Evolutionary conservation across 2,329 filamentous ascomycete species (phyloP), one percentile per base, ranked within the genome.

Genomic region (Talaromyces sp.): DNA sequence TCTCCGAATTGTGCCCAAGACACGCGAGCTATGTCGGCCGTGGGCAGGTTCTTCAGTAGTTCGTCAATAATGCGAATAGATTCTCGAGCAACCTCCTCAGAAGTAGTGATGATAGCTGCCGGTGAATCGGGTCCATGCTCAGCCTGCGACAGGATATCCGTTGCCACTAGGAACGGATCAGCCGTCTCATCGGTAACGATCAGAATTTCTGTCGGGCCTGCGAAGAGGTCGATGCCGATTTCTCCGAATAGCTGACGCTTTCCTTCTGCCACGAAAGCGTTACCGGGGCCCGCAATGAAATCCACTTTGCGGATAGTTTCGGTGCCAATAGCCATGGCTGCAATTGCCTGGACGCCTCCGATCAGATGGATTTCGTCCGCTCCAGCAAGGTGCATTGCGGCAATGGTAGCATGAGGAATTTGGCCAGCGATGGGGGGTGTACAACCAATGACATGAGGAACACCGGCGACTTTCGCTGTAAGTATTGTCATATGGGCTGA

Each of bases 401-500:
- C 82, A 3, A 86, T 75, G 0, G 83, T 85, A 0, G 81, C 78
- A 50, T 75, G 70, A 0, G 84, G 83, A 24, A 86, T 76, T 60
- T 81, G 60, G 2, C 83, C 84, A 0, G 70, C 69, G 62, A 84
- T 84, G 0, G 83, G 84, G 4, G 83, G 84, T 6, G 84, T 86
- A 70, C 81, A 85, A 13, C 74, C 83, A 7, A 83, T 76, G 3
- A 85, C 82, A 59, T 81, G 73, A n/a, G 74, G 73, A 1, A 85
- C 83, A 2, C 84, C 84, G 5, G 84, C 83, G 4, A 82, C 81
- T 68, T 85, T 85, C 24, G 83, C 83, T 0, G 83, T 85, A 4
- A 85, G 70, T 56, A 85, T 84, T 2, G 83, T 85, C 84, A 85
- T 85, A 70, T 85, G 84, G 2, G 82, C 82, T 8, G 80, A 83